Percentiles rank a stretch among this genome's conserved stretches.
These are phyloP conservation scores for Backusella liffmaniae DNA, from an alignment of 192 early-diverging fungal genomes.

Conservation along the genomic window DNA sequence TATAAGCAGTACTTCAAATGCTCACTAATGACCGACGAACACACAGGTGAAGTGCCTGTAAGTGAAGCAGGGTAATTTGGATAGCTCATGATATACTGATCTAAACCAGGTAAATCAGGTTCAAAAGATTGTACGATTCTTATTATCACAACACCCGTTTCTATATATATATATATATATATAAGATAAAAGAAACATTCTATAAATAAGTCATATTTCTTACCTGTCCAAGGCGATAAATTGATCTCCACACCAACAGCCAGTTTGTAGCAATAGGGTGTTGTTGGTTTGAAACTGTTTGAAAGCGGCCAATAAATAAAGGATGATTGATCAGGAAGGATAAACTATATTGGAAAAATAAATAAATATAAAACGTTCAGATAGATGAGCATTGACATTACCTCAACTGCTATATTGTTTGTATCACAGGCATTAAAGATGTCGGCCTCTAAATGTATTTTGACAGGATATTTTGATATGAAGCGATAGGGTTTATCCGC, in stretches of 20 bases:
- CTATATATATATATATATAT: slow-evolving; percentile 12
- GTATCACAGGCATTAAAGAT: slow-evolving; percentile 17
- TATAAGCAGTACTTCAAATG: slow-evolving; percentile 3
- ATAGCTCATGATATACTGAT: slow-evolving; percentile 29
- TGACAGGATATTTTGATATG: slow-evolving; percentile 14
- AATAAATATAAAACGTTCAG: background rate
- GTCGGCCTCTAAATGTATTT: slow-evolving; percentile 26
- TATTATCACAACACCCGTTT: slow-evolving; percentile 20
- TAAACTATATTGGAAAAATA: slow-evolving; percentile 7
- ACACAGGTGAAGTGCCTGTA: background rate
- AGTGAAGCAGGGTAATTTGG: slow-evolving; percentile 11
- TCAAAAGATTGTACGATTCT: slow-evolving; percentile 30
- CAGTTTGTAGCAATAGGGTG: slow-evolving; percentile 29
- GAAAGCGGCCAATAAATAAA: slow-evolving; percentile 24
- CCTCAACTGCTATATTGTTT: slow-evolving; percentile 29
- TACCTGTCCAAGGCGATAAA: slow-evolving; percentile 32
- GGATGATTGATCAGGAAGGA: slow-evolving; percentile 27
- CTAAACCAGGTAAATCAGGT: slow-evolving; percentile 30
- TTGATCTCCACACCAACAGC: slow-evolving; percentile 14
- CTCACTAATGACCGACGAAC: slow-evolving; percentile 8
- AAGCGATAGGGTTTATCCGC: slow-evolving; percentile 28
- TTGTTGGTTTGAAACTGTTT: slow-evolving; percentile 25
- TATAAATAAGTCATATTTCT: background rate
- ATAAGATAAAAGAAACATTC: too few species aligned
- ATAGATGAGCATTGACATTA: background rate